phyloP scores from a whole-genome alignment of 495 filamentous ascomycete genomes.

The Mytilinidion resinicola region DNA sequence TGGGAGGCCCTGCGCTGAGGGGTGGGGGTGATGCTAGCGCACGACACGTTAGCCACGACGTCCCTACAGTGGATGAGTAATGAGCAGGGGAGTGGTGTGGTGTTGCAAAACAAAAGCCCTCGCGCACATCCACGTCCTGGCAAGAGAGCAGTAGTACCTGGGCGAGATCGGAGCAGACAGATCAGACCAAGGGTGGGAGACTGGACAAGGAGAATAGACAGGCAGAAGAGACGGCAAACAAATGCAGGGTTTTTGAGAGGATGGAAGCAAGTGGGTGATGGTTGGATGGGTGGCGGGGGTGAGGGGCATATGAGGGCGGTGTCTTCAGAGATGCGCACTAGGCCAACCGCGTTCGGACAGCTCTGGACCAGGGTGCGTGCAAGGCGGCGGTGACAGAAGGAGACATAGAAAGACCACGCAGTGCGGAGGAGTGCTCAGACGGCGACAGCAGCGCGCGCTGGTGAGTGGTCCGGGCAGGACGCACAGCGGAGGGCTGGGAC shows the following conservation, averaged over 20 bases:
- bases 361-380: neutral
- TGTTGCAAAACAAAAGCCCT: constrained; percentile 2
- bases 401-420: neutral
- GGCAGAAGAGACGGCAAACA: neutral
- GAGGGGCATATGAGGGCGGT: constrained; percentile 3
- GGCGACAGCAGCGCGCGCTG: neutral
- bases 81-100: neutral
- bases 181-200: neutral
- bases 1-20: constrained; percentile 36
- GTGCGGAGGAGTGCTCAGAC: neutral
- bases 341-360: neutral
- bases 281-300: neutral
- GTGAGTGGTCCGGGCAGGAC: neutral
- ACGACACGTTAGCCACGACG: constrained; percentile 21
- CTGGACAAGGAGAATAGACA: neutral
- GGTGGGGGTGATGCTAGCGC: constrained; percentile 37
- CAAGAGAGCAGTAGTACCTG: neutral
- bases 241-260: constrained; percentile 1
- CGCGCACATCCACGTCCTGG: neutral
- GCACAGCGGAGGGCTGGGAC: neutral
- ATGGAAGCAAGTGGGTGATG: neutral
- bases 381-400: neutral
- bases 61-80: neutral
- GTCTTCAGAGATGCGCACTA: neutral
- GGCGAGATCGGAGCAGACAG: neutral